Conservation (phyloP, 345 rosid genomes). For the Sisymbrium altissimum region DNA sequence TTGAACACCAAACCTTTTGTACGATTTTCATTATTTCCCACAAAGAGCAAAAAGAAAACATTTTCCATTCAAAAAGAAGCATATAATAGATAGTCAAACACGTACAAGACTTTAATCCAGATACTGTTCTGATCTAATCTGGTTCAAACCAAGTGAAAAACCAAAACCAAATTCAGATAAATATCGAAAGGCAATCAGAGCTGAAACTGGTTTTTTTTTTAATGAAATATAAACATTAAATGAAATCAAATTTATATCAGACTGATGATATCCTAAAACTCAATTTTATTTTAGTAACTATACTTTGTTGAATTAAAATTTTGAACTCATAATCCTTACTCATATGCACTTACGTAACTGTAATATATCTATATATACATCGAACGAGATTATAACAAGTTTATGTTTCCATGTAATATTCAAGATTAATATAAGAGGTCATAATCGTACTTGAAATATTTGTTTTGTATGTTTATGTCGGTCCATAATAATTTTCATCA, state of each 20-base stretch:
- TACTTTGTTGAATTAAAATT: too few species aligned
- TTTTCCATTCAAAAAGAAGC: not conserved
- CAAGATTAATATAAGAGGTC: not conserved
- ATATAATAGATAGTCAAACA: not conserved
- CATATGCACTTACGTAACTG: not conserved
- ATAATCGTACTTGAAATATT: not conserved
- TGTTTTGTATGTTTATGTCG: conserved; percentile 15
- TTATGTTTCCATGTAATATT: not conserved
- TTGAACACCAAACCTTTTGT: conserved; percentile 13
- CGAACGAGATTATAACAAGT: not conserved
- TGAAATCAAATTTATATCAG: not conserved
- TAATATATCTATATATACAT: not conserved
- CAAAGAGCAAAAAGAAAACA: not conserved
- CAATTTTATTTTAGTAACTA: not conserved
- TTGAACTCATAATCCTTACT: too few species aligned
- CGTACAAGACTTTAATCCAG: not conserved
- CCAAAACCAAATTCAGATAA: not conserved
- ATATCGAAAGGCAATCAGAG: not conserved
- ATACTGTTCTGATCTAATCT: not conserved
- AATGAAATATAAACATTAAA: not conserved
- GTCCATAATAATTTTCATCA: conserved; percentile 7
- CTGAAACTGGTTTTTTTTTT: not conserved
- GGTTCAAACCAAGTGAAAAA: not conserved
- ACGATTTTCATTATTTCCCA: not conserved
- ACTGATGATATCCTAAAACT: not conserved